Conservation (phyloP, 371 early-diverging fungal species). For the Cokeromyces recurvatus region DNA sequence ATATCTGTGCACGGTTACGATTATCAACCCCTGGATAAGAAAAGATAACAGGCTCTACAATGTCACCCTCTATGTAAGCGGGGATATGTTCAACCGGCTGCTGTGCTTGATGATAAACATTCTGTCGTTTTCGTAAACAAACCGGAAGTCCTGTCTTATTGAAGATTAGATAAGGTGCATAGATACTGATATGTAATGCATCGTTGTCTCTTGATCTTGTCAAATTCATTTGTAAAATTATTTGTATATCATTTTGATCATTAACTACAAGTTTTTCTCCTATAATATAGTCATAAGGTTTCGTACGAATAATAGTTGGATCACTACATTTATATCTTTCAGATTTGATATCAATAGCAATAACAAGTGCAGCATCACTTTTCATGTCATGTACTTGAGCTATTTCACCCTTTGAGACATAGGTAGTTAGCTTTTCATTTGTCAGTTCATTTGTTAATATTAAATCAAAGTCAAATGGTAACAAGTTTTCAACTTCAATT, state of each 20-base stretch:
- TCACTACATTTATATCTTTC: slow-evolving; percentile 29
- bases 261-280: slow-evolving; percentile 16
- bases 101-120: slow-evolving; percentile 17
- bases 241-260: slow-evolving; percentile 42
- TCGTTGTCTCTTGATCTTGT: slow-evolving; percentile 21
- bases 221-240: slow-evolving; percentile 56
- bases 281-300: slow-evolving; percentile 4
- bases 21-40: slow-evolving; percentile 73
- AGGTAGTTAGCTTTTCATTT: slow-evolving; percentile 32
- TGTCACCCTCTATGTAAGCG: slow-evolving; percentile 21
- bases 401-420: slow-evolving; percentile 46
- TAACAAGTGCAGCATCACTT: slow-evolving; percentile 49
- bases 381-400: slow-evolving; percentile 63
- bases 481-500: slow-evolving; percentile 77
- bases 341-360: slow-evolving; percentile 60
- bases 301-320: slow-evolving; percentile 4
- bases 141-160: slow-evolving; percentile 72
- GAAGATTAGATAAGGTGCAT: slow-evolving; percentile 58
- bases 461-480: slow-evolving; percentile 70
- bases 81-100: slow-evolving; percentile 9
- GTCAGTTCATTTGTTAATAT: slow-evolving; percentile 30
- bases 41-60: slow-evolving; percentile 67
- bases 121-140: slow-evolving; percentile 17
- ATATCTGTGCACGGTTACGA: slow-evolving; percentile 66
- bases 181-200: slow-evolving; percentile 30